Evolutionary conservation across 2,329 filamentous ascomycete genomes (phyloP).

Genomic region (Leptosphaerulina australis): DNA sequence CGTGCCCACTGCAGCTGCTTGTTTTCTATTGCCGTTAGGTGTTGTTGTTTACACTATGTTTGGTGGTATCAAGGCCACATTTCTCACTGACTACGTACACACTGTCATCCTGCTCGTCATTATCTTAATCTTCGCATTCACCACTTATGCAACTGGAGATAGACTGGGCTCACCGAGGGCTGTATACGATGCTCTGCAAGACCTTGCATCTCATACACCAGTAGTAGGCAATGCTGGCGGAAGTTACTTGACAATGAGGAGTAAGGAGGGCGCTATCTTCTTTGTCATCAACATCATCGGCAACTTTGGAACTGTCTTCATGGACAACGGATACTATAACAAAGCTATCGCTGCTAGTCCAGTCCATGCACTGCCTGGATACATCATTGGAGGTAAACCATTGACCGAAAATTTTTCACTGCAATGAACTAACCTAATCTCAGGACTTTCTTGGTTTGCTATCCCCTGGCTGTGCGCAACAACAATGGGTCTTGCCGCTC

Average conservation of each 20-base stretch:
- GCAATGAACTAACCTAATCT: constrained; percentile 25
- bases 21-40: constrained; percentile 80
- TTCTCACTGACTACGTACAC: constrained; percentile 84
- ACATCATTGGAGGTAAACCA: constrained; percentile 41
- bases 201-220: constrained; percentile 70
- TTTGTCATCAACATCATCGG: constrained; percentile 90
- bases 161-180: constrained; percentile 74
- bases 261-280: constrained; percentile 80
- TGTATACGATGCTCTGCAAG: constrained; percentile 78
- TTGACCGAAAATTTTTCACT: not conserved
- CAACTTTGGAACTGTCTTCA: constrained; percentile 82
- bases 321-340: constrained; percentile 84
- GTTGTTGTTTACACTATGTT: constrained; percentile 79
- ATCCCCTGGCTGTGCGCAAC: constrained; percentile 57
- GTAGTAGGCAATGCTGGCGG: constrained; percentile 77
- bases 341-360: constrained; percentile 89
- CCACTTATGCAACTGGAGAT: constrained; percentile 75
- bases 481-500: constrained; percentile 54
- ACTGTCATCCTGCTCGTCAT: constrained; percentile 84
- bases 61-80: constrained; percentile 71
- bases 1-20: constrained; percentile 78
- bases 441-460: constrained; percentile 55
- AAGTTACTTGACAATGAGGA: constrained; percentile 87
- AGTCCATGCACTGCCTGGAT: constrained; percentile 80
- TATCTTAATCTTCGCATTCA: constrained; percentile 83